Conservation (phyloP, 2,329 filamentous ascomycete species). For the Apiospora arundinis region DNA sequence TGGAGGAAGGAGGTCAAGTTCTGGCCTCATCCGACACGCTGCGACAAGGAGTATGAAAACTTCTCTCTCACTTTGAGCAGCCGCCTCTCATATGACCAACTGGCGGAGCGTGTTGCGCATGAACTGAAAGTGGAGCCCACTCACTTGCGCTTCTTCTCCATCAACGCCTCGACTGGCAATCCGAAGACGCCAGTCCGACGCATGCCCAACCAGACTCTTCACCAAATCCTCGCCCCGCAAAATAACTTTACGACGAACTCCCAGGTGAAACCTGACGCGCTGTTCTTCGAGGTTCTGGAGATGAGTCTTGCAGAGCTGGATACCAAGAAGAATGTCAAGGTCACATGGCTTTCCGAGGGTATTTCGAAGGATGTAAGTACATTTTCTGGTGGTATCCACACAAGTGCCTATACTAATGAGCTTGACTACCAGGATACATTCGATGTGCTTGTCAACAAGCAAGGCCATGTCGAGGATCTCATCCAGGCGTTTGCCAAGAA, state of each 20-base stretch:
- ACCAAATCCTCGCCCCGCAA: conserved; percentile 77
- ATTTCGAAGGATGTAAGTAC: conserved; percentile 81
- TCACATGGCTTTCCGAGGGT: conserved; percentile 87
- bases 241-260: conserved; percentile 74
- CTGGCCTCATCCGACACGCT: conserved; percentile 67
- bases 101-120: conserved; percentile 83
- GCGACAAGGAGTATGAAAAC: conserved; percentile 62
- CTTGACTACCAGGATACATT: conserved; percentile 66
- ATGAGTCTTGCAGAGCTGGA: conserved; percentile 94
- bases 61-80: conserved; percentile 84
- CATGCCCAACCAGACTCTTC: conserved; percentile 71
- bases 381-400: background rate
- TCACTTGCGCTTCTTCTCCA: conserved; percentile 89
- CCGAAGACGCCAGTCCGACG: conserved; percentile 82
- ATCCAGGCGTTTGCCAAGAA: conserved; percentile 80
- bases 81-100: conserved; percentile 88
- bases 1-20: conserved; percentile 84
- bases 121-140: conserved; percentile 79
- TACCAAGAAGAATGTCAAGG: conserved; percentile 84
- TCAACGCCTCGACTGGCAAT: conserved; percentile 77
- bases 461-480: conserved; percentile 79
- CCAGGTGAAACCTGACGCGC: conserved; percentile 74
- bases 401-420: conserved; percentile 1
- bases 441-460: conserved; percentile 88
- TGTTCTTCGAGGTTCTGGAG: conserved; percentile 93